Evolutionary conservation across 2,329 filamentous ascomycete genomes (phyloP), one percentile per base, ranked within the genome.

Genomic region (Apiospora malaysiana): DNA sequence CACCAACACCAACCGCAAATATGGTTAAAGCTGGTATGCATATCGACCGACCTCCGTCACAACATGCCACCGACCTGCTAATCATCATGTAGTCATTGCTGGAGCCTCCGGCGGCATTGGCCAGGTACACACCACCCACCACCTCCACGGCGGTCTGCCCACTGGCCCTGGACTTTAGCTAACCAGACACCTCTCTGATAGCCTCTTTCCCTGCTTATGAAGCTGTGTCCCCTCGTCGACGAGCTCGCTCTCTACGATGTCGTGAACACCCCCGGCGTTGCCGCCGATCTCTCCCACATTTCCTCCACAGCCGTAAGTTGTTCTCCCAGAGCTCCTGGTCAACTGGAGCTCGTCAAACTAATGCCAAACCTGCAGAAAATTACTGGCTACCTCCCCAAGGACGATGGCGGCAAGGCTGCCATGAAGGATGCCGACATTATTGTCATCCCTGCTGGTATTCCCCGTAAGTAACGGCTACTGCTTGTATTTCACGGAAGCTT

Each of bases 171-270:
- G 18, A 66, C 46, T 23, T 25, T 9, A 68, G 12, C 18, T 56
- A 49, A 49, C 8, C 32, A 23, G 43, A 51, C 23, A 27, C 47
- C 56, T n/a, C 67, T 65, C 67, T 37, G 56, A 21, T 81, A 98
- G 95, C 96, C 96, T 77, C 89, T 99, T 79, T 99, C 96, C 76
- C 93, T 99, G 77, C 93, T 99, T 78, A 89, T 98, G 82, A 99
- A 99, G 90, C 90, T 93, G 76, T 93, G 88, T 81, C 93, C 94
- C 75, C 90, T 94, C 80, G 88, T 99, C 79, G 92, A 95, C 79
- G 94, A 98, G 87, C 93, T 99, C 79, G 89, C 94, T 73, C 93
- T 99, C 78, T 99, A 98, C 88, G 96, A 99, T 97, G 95, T 99
- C 76, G 95, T 98, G 84, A 98, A 98, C 90, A 97, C 94, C 68